Conservation (phyloP, 257 asterid species). For the Fraxinus cuspidata region DNA sequence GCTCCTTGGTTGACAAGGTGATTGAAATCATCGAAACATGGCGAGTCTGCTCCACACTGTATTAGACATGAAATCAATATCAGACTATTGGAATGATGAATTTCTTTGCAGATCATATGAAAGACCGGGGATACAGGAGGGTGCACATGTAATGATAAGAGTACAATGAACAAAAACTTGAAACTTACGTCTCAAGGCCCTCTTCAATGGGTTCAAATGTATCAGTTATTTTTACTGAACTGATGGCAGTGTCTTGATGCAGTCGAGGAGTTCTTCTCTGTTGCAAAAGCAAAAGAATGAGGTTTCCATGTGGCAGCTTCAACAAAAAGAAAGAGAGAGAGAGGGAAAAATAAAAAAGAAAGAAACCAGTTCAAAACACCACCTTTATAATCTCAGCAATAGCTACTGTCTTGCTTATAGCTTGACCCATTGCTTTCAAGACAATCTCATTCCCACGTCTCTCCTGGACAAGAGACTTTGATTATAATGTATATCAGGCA, state of each 20-base stretch:
- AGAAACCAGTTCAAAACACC: conserved; percentile 13
- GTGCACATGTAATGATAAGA: not conserved
- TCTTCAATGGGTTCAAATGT: conserved; percentile 98
- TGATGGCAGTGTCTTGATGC: conserved; percentile 86
- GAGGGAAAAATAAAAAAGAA: not conserved
- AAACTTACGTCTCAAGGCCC: conserved; percentile 89
- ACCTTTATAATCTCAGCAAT: conserved; percentile 60
- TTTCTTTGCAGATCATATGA: not conserved
- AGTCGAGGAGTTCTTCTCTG: conserved; percentile 81
- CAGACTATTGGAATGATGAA: not conserved
- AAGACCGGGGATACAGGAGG: not conserved
- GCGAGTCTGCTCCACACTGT: conserved; percentile 98
- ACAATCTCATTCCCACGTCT: conserved; percentile 52
- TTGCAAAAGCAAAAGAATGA: conserved; percentile 24
- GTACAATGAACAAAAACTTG: not conserved
- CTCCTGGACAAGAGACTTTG: conserved; percentile 37
- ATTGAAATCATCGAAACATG: conserved; percentile 95
- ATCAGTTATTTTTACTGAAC: conserved; percentile 89
- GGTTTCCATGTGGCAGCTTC: conserved; percentile 5
- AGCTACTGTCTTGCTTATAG: conserved; percentile 59
- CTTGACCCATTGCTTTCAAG: conserved; percentile 66
- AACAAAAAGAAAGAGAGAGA: conserved; percentile 2
- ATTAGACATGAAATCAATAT: conserved; percentile 21
- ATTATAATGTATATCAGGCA: not conserved
- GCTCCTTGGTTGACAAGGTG: conserved; percentile 75